phyloP scores from a whole-genome alignment of 202 grass and related monocot species.

The Hordeum pubiflorum region DNA sequence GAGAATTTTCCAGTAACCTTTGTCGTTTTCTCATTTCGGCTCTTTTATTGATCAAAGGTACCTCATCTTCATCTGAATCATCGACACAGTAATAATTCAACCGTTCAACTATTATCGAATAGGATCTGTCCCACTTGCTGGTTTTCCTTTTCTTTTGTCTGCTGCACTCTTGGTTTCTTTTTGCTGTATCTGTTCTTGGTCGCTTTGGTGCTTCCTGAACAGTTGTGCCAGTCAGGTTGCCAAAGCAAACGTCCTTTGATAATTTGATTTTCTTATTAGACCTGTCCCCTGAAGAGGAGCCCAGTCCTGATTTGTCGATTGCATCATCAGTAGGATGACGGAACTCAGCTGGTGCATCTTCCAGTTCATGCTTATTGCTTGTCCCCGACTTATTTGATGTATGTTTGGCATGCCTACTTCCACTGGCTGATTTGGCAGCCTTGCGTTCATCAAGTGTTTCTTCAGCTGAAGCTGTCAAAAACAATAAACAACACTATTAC shows the following conservation, averaged over 20 bases:
- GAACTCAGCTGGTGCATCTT: conserved; percentile 23
- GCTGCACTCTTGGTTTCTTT: conserved; percentile 31
- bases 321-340: background rate
- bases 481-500: conserved; percentile 6
- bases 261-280: conserved; percentile 43
- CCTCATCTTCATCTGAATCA: conserved; percentile 48
- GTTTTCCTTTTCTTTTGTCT: conserved; percentile 50
- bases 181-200: conserved; percentile 13
- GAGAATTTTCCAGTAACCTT: conserved; percentile 26
- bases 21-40: conserved; percentile 50
- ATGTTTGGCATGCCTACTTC: conserved; percentile 9
- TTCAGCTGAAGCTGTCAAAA: conserved; percentile 32
- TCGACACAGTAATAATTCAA: conserved; percentile 44
- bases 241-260: conserved; percentile 21
- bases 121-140: conserved; percentile 31
- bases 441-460: conserved; percentile 27
- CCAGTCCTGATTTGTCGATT: conserved; percentile 6
- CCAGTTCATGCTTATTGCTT: conserved; percentile 24
- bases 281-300: conserved; percentile 17
- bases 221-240: background rate
- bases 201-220: conserved; percentile 26
- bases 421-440: conserved; percentile 9
- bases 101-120: conserved; percentile 43
- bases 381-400: conserved; percentile 16
- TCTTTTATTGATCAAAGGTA: conserved; percentile 74